Conservation (phyloP, 192 early-diverging fungal species). For the Borealophlyctis nickersoniae region DNA sequence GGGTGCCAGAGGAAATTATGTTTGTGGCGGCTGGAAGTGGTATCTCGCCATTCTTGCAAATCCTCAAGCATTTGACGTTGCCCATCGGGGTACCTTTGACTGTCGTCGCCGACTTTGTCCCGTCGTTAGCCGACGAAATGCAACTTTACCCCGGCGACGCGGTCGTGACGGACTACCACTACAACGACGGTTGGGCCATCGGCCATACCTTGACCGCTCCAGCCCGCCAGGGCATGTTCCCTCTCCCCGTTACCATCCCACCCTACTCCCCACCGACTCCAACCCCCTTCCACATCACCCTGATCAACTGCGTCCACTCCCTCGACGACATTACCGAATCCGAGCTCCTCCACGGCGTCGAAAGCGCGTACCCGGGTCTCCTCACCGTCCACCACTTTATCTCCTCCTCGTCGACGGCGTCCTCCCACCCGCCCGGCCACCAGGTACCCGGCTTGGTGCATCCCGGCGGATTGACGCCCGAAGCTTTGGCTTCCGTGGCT, state of each 20-base stretch:
- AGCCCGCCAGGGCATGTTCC: conserved; percentile 50
- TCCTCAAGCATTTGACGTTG: conserved; percentile 33
- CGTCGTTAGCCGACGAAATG: conserved; percentile 35
- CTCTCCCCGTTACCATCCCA: conserved; percentile 27
- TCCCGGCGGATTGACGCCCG: background rate
- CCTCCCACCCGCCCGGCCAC: too few species aligned
- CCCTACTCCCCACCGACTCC: conserved; percentile 5
- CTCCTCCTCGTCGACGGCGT: background rate
- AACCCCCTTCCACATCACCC: conserved; percentile 18
- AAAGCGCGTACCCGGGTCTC: conserved; percentile 6
- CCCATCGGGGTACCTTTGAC: conserved; percentile 30
- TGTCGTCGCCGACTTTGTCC: conserved; percentile 21
- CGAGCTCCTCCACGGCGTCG: conserved; percentile 12
- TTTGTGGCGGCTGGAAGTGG: conserved; percentile 43
- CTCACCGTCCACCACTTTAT: conserved; percentile 9
- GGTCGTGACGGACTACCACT: conserved; percentile 31
- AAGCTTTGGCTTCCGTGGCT: background rate
- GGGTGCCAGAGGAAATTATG: conserved; percentile 13
- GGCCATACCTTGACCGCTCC: conserved; percentile 27
- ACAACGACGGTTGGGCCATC: conserved; percentile 41
- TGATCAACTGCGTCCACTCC: conserved; percentile 22
- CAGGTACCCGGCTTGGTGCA: background rate
- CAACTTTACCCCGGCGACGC: conserved; percentile 24
- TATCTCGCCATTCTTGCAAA: conserved; percentile 31
- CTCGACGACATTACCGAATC: conserved; percentile 9